A percentile compares a stretch with the other conserved stretches of the same genome.
These are phyloP conservation scores for Ceratocystis eucalypticola DNA, from an alignment of 2,329 filamentous ascomycete species.

Conservation along the genomic window DNA sequence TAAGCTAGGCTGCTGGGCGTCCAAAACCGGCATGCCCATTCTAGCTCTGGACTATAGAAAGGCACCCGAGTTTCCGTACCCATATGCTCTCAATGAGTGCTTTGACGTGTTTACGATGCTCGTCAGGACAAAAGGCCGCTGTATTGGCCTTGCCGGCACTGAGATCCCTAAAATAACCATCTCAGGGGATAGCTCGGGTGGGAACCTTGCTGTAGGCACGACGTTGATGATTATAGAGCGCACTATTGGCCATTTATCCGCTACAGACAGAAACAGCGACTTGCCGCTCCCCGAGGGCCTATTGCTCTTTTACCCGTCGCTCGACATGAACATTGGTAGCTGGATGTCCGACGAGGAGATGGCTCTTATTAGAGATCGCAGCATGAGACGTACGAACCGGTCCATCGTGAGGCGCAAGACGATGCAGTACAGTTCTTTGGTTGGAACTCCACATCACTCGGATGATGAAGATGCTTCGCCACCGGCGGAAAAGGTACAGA, in stretches of 20 bases:
- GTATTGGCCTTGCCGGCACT: slow-evolving; percentile 32
- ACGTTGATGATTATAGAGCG: slow-evolving; percentile 83
- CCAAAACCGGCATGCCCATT: slow-evolving; percentile 74
- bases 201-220: slow-evolving; percentile 47
- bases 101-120: slow-evolving; percentile 34
- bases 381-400: slow-evolving; percentile 62
- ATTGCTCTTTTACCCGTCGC: slow-evolving; percentile 72
- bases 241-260: slow-evolving; percentile 29
- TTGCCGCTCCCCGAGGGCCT: slow-evolving; percentile 68
- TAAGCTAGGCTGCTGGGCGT: slow-evolving; percentile 84
- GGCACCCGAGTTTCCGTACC: slow-evolving; percentile 38
- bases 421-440: slow-evolving; percentile 73
- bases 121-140: slow-evolving; percentile 29
- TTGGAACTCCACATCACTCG: slow-evolving; percentile 68
- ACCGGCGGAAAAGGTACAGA: background rate
- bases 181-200: slow-evolving; percentile 37
- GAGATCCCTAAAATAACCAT: slow-evolving; percentile 31
- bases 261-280: slow-evolving; percentile 31
- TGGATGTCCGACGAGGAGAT: slow-evolving; percentile 99
- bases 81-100: slow-evolving; percentile 36
- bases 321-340: slow-evolving; percentile 96
- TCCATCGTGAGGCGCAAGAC: slow-evolving; percentile 71
- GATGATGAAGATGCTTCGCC: slow-evolving; percentile 49
- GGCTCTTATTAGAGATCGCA: slow-evolving; percentile 76
- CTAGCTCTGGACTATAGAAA: slow-evolving; percentile 73